phyloP scores from a whole-genome alignment of 306 rosid genomes.

The Vachellia collinsii region DNA sequence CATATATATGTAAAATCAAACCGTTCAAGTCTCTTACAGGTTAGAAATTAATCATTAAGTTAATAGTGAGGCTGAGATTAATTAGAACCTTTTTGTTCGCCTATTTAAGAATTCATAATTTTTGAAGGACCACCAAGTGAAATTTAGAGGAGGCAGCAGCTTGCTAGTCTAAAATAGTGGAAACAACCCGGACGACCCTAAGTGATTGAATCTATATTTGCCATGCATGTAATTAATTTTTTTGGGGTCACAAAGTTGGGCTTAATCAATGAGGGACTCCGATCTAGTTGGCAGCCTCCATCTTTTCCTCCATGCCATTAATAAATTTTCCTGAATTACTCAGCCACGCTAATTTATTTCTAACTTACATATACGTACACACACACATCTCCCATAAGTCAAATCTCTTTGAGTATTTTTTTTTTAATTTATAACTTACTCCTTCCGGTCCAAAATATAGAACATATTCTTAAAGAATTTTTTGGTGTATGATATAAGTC shows the following conservation, averaged over 20 bases:
- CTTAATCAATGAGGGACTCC: neutral
- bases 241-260: neutral
- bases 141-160: neutral
- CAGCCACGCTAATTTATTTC: too few species aligned
- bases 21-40: neutral
- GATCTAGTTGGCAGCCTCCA: neutral
- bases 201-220: conserved; percentile 13
- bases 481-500: too few species aligned
- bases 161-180: conserved; percentile 24
- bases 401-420: too few species aligned
- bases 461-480: too few species aligned
- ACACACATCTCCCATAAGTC: too few species aligned
- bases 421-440: too few species aligned
- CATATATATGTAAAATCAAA: neutral
- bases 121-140: conserved; percentile 7
- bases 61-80: neutral
- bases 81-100: neutral
- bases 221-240: neutral
- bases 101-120: neutral
- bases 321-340: neutral
- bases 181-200: conserved; percentile 5
- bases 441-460: too few species aligned
- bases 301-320: neutral
- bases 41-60: neutral
- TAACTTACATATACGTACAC: too few species aligned